Evolutionary conservation across 2,329 filamentous ascomycete genomes (phyloP), one percentile per base, ranked within the genome.

Genomic region (Pleurostoma richardsiae): DNA sequence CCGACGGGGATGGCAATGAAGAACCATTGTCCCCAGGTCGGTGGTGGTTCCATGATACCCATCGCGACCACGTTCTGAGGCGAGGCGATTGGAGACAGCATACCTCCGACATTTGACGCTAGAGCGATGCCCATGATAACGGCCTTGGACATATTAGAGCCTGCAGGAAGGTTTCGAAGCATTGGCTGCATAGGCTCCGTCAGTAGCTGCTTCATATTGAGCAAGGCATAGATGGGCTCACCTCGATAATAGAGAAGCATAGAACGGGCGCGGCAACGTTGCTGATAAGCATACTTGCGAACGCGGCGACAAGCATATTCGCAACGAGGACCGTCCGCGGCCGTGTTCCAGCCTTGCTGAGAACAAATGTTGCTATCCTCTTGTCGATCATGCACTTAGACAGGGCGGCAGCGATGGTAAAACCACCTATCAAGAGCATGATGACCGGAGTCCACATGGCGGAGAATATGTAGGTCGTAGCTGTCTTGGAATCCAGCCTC

Each of bases 401-500:
- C 46, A 99, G 70, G 0, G 94, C 95, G 0, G 94, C 94, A 7
- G 94, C 94, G 45, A 99, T 85, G 3, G 94, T 96, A 61, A 99
- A 99, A 30, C 94, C 94, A 56, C 94, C 94, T 1, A 99, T 82
- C 27, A 99, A 76, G 11, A 99, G 81, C 94, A 99, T 97, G 56
- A 99, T 99, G 46, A 99, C 94, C 0, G 94, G 92, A 4, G 92
- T 96, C 94, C 94, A 99, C 94, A 99, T 99, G 29, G 94, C 86
- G 4, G 90, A 78, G 59, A 99, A 97, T 48, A 96, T 86, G 59
- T 87, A 92, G 29, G 80, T 75, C 0, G 92, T 89, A 0, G 94
- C 91, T 40, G 82, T 78, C 63, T 91, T 91, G 3, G 90, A 81
- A n/a, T 79, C 77, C 5, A 99, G 76, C 27, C 92, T 82, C 40